A percentile compares a stretch with the other conserved stretches of the same genome.
Conservation (phyloP, 345 rosid species). For the Populus deltoides region DNA sequence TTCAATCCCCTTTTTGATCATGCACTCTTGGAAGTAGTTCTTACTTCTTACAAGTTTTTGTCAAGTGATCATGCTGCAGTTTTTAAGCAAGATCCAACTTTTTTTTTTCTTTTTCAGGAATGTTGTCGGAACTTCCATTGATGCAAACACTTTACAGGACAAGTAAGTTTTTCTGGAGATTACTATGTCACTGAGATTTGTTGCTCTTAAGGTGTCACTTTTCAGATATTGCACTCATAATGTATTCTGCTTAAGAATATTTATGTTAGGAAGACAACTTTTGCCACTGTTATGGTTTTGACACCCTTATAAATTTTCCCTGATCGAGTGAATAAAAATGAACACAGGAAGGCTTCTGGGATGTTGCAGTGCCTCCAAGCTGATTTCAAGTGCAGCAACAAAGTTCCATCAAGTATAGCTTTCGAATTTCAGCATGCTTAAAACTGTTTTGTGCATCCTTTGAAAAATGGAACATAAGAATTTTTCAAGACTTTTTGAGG, state of each 20-base stretch:
- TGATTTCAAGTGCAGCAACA: constrained; percentile 37
- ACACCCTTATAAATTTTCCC: not conserved
- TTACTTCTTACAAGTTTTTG: not conserved
- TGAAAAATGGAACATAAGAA: not conserved
- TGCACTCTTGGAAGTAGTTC: not conserved
- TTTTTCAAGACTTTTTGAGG: not conserved
- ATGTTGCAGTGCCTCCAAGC: constrained; percentile 46
- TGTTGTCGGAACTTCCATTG: constrained; percentile 46
- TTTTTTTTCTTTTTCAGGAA: constrained; percentile 36
- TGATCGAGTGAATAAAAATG: constrained; percentile 7
- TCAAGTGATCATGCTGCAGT: not conserved
- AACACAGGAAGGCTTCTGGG: constrained; percentile 37
- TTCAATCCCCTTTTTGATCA: not conserved
- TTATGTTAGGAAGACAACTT: not conserved
- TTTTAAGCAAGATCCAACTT: constrained; percentile 3
- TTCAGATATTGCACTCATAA: not conserved
- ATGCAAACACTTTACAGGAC: constrained; percentile 28
- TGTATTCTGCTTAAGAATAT: not conserved
- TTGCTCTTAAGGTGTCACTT: not conserved
- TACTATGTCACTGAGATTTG: not conserved
- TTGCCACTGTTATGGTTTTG: not conserved
- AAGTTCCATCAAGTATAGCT: constrained; percentile 33
- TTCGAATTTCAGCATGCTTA: not conserved
- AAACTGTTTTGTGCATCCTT: not conserved
- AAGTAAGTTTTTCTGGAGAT: constrained; percentile 19